Conservation (phyloP, 495 filamentous ascomycete genomes). For the Massariosphaeria phaeospora region DNA sequence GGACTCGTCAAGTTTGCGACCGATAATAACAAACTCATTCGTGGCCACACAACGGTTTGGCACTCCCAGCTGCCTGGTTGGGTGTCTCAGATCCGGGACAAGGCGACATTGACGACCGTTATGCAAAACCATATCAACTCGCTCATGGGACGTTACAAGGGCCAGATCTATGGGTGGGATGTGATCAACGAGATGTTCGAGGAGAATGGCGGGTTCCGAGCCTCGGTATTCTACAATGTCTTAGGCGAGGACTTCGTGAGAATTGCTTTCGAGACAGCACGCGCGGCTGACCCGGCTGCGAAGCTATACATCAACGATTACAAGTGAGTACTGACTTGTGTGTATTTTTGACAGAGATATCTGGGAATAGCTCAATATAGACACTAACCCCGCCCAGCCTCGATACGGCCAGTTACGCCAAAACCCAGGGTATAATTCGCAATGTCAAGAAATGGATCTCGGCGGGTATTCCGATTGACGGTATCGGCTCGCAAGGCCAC, state of each 20-base stretch:
- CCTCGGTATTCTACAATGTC: conserved; percentile 54
- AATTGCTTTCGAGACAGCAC: conserved; percentile 60
- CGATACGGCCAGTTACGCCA: conserved; percentile 47
- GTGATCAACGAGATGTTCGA: conserved; percentile 66
- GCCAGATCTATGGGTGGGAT: conserved; percentile 61
- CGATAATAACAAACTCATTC: conserved; percentile 52
- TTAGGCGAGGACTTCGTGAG: conserved; percentile 54
- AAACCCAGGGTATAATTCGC: conserved; percentile 57
- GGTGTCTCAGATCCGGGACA: conserved; percentile 53
- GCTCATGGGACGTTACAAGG: conserved; percentile 55
- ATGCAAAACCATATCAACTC: conserved; percentile 58
- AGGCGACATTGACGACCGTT: conserved; percentile 47
- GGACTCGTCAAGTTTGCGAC: conserved; percentile 58
- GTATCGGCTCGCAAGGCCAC: conserved; percentile 65
- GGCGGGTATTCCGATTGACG: conserved; percentile 65
- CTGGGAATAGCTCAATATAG: no score
- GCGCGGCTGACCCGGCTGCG: conserved; percentile 52
- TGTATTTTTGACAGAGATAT: conserved; percentile 39
- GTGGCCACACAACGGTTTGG: conserved; percentile 62
- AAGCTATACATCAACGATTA: conserved; percentile 69
- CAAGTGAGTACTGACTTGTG: conserved; percentile 44
- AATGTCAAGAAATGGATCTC: conserved; percentile 64
- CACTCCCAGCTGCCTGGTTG: conserved; percentile 60
- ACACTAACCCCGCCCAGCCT: conserved; percentile 30
- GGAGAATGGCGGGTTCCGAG: conserved; percentile 56